phyloP scores from a whole-genome alignment of 2,329 filamentous ascomycete species.

The Epichloe coenophiala region DNA sequence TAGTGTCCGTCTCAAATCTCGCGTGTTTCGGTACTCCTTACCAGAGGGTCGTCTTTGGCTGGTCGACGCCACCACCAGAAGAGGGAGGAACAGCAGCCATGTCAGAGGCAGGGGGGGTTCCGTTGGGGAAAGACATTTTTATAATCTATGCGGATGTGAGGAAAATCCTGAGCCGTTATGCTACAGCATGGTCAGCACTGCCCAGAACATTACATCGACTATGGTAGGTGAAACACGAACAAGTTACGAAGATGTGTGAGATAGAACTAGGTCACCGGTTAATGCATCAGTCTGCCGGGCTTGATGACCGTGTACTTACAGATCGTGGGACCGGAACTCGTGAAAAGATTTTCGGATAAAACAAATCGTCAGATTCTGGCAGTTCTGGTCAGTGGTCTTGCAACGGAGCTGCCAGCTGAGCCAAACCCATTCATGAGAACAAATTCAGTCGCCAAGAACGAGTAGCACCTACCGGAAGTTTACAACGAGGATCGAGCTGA shows the following conservation, averaged over 20 bases:
- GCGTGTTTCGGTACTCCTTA: slow-evolving; percentile 13
- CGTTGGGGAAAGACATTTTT: slow-evolving; percentile 25
- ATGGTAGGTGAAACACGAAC: background rate
- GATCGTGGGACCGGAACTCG: slow-evolving; percentile 6
- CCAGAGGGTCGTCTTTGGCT: slow-evolving; percentile 47
- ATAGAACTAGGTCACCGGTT: background rate
- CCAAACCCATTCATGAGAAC: background rate
- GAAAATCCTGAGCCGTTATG: background rate
- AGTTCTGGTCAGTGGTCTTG: background rate
- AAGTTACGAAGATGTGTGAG: background rate
- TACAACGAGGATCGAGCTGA: slow-evolving; percentile 9
- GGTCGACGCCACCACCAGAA: slow-evolving; percentile 26
- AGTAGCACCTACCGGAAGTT: slow-evolving; percentile 6
- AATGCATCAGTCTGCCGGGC: background rate
- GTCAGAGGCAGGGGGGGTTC: slow-evolving; percentile 25
- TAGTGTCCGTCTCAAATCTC: slow-evolving; percentile 3
- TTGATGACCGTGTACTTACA: background rate
- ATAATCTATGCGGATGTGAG: background rate
- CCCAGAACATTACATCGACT: background rate
- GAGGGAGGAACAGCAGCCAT: slow-evolving; percentile 22
- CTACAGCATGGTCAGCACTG: background rate
- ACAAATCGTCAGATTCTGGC: slow-evolving; percentile 13
- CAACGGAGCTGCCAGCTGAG: background rate
- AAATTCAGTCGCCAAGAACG: background rate
- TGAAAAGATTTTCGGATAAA: slow-evolving; percentile 12